Evolutionary conservation across 768 basidiomycete genomes (phyloP).

Genomic region (Phaeotremella skinneri): DNA sequence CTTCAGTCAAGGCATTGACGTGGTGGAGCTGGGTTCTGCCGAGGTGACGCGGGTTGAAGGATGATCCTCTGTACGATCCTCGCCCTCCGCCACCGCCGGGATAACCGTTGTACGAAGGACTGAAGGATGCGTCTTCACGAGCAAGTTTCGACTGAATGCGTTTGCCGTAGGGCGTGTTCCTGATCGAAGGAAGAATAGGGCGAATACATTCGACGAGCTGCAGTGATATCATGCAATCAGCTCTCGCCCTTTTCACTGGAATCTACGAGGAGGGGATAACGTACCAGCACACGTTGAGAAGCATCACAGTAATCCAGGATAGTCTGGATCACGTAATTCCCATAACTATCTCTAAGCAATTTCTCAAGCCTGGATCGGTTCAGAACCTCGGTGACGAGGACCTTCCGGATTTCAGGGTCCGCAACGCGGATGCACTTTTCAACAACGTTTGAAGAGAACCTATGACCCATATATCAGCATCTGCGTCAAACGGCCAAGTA

Average conservation of each 20-base stretch:
- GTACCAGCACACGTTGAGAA: constrained; percentile 72
- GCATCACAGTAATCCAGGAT: constrained; percentile 97
- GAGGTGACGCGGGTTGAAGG: constrained; percentile 42
- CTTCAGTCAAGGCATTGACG: constrained; percentile 52
- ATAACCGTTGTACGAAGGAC: constrained; percentile 27
- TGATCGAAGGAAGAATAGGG: constrained; percentile 95
- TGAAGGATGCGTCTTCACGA: constrained; percentile 70
- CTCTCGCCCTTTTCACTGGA: constrained; percentile 4
- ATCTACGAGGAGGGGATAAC: constrained; percentile 16
- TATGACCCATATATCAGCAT: constrained; percentile 1
- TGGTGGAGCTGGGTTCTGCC: constrained; percentile 51
- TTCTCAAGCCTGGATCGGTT: constrained; percentile 95
- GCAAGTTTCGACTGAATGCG: constrained; percentile 98
- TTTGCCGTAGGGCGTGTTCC: constrained; percentile 99
- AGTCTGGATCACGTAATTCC: constrained; percentile 95
- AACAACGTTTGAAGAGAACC: constrained; percentile 96
- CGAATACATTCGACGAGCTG: constrained; percentile 92
- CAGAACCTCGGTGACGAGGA: constrained; percentile 89
- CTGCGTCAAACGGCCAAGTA: neutral
- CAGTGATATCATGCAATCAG: neutral
- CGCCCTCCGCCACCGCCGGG: constrained; percentile 26
- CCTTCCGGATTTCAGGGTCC: constrained; percentile 88
- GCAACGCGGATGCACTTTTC: constrained; percentile 96
- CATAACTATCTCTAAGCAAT: constrained; percentile 90
- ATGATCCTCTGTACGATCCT: constrained; percentile 16